Conservation (phyloP, 2,329 filamentous ascomycete genomes). For the Calonectria pauciramosa region DNA sequence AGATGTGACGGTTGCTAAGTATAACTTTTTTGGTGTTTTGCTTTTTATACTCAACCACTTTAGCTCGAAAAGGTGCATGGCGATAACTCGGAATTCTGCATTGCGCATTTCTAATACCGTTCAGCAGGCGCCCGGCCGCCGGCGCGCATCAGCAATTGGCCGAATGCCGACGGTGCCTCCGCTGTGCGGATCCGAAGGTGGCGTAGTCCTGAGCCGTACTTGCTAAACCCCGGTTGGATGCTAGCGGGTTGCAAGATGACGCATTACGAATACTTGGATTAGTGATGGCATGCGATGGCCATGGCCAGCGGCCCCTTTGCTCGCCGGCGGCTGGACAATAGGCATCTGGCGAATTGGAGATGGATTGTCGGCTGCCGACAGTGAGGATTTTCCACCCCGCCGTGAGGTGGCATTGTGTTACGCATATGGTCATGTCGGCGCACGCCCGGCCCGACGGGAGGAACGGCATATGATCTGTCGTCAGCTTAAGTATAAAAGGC, state of each 20-base stretch:
- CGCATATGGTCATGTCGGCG: constrained; percentile 9
- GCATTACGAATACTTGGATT: neutral
- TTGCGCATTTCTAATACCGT: neutral
- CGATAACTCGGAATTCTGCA: neutral
- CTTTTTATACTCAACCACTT: neutral
- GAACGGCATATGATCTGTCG: neutral
- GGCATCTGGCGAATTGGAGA: neutral
- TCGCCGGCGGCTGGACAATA: constrained; percentile 8
- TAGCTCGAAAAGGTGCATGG: neutral
- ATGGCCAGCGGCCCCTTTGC: neutral
- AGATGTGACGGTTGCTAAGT: neutral
- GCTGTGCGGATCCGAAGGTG: neutral
- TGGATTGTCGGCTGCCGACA: neutral
- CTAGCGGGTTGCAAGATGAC: neutral
- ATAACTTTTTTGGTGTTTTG: neutral
- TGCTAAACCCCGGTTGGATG: neutral
- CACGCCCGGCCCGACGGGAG: neutral
- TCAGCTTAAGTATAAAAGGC: neutral
- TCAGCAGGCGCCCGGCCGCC: neutral
- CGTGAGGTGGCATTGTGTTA: neutral
- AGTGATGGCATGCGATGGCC: neutral
- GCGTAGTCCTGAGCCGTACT: neutral
- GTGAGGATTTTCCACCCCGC: neutral
- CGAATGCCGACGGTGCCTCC: neutral
- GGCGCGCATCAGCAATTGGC: neutral